A percentile compares a stretch with the other conserved stretches of the same genome.
Evolutionary conservation across 306 rosid genomes (phyloP).

Genomic region (Pterocarpus macrocarpus): DNA sequence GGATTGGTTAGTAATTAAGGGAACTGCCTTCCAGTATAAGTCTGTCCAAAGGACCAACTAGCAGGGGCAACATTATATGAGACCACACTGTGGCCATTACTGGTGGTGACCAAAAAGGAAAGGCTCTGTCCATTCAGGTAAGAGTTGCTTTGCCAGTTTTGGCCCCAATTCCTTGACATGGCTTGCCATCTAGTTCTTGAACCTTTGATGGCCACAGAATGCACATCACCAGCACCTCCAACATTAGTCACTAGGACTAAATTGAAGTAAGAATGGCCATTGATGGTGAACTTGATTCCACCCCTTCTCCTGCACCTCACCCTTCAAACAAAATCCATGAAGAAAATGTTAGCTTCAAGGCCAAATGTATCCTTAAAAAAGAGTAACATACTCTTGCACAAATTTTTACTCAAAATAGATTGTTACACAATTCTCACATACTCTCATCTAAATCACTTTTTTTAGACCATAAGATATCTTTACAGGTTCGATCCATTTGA

Average conservation of each 20-base stretch:
- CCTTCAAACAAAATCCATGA: conserved; percentile 51
- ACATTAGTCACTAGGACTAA: conserved; percentile 81
- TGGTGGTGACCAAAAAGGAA: conserved; percentile 74
- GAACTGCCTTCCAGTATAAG: conserved; percentile 76
- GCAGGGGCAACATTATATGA: conserved; percentile 79
- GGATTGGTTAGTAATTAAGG: conserved; percentile 39
- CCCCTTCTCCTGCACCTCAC: conserved; percentile 79
- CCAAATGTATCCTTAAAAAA: not conserved
- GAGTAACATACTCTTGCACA: not conserved
- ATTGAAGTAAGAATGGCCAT: conserved; percentile 88
- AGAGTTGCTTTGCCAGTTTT: conserved; percentile 87
- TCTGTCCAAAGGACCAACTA: conserved; percentile 80
- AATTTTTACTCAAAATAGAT: not conserved
- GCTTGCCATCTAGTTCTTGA: conserved; percentile 76
- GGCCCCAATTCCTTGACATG: conserved; percentile 91
- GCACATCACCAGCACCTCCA: conserved; percentile 90
- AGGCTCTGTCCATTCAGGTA: conserved; percentile 77
- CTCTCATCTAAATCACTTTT: not conserved
- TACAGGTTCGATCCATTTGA: too few species aligned
- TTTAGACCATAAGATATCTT: too few species aligned
- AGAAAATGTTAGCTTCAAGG: conserved; percentile 3
- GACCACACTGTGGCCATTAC: conserved; percentile 63
- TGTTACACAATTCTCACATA: not conserved
- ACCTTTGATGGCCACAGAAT: conserved; percentile 73
- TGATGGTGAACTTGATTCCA: conserved; percentile 78